A percentile compares a stretch with the other conserved stretches of the same genome.
phyloP scores from a whole-genome alignment of 1,284 basidiomycete genomes.

The Leccinum holopus region DNA sequence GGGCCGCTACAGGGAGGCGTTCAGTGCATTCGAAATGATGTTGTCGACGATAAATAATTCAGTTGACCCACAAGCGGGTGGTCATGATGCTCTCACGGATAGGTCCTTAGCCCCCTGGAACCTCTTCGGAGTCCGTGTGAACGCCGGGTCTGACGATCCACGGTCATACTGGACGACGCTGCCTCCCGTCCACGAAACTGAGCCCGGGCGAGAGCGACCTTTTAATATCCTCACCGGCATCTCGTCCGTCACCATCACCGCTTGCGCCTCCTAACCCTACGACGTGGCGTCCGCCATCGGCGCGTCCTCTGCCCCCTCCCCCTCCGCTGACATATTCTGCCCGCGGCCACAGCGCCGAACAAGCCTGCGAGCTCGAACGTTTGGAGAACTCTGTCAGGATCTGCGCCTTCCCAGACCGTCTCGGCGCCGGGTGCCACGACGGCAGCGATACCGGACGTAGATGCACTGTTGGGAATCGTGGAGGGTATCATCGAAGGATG shows the following conservation, averaged over 20 bases:
- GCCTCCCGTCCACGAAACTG: background rate
- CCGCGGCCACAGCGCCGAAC: constrained; percentile 73
- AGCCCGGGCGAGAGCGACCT: constrained; percentile 36
- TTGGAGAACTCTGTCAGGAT: constrained; percentile 66
- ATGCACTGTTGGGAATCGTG: constrained; percentile 36
- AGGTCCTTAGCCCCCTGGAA: too few relatives aligned
- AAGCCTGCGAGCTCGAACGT: constrained; percentile 73
- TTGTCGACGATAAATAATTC: too few relatives aligned
- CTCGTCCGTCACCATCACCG: constrained; percentile 52
- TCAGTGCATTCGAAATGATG: too few relatives aligned
- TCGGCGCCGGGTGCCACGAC: constrained; percentile 67
- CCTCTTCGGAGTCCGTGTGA: too few relatives aligned
- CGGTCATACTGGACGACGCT: background rate
- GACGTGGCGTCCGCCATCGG: constrained; percentile 37
- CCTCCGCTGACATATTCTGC: constrained; percentile 25
- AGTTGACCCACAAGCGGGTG: too few relatives aligned
- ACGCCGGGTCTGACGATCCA: background rate
- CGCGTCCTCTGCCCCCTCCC: constrained; percentile 13
- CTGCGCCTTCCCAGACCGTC: constrained; percentile 67
- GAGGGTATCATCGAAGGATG: constrained; percentile 76
- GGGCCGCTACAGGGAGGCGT: too few relatives aligned
- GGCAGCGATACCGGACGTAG: background rate
- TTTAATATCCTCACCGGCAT: constrained; percentile 38
- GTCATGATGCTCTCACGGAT: too few relatives aligned
- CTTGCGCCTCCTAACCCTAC: constrained; percentile 18